Conservation (phyloP, 345 rosid species). For the Syzygium aromaticum region DNA sequence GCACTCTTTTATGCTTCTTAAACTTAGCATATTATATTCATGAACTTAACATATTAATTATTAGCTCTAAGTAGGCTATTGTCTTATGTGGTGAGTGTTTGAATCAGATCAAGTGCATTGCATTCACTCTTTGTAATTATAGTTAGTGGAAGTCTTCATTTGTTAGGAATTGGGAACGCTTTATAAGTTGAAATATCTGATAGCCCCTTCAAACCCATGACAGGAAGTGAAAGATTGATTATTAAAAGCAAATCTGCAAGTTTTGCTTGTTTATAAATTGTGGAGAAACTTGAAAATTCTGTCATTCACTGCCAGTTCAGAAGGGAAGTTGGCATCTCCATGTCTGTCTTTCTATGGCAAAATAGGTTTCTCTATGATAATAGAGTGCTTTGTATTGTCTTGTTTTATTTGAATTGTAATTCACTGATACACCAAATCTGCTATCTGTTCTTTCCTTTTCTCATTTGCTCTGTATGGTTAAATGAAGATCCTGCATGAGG, state of each 20-base stretch:
- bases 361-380: neutral
- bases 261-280: neutral
- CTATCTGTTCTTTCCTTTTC: neutral
- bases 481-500: slow-evolving; percentile 62
- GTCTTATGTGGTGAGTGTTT: neutral
- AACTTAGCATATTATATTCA: neutral
- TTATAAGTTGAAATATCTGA: neutral
- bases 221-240: neutral
- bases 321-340: neutral
- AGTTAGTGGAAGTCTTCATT: neutral
- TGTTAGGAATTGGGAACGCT: neutral
- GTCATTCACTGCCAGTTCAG: neutral
- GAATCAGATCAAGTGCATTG: neutral
- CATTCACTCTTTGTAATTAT: neutral
- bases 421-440: neutral
- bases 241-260: neutral
- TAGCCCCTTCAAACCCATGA: neutral
- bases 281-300: neutral
- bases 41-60: neutral
- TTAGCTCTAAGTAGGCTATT: neutral
- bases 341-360: neutral
- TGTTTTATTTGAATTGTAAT: neutral
- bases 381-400: neutral
- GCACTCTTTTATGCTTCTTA: neutral
- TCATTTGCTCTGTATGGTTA: neutral